phyloP scores from a whole-genome alignment of 2,329 filamentous ascomycete genomes.

The Curvularia sp. region DNA sequence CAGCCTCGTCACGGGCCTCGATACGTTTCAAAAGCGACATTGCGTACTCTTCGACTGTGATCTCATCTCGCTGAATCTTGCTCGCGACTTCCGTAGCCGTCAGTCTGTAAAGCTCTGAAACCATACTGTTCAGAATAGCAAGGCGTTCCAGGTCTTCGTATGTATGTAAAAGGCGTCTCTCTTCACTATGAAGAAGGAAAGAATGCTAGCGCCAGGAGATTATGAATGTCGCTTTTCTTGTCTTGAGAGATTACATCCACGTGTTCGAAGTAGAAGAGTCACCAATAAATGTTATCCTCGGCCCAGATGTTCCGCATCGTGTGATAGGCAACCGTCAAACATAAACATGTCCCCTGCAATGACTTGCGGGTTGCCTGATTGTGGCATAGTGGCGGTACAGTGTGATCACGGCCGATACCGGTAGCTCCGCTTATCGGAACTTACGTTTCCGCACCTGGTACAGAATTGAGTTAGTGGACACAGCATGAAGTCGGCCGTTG shows the following conservation, averaged over 20 bases:
- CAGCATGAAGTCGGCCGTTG: background rate
- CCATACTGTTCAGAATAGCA: background rate
- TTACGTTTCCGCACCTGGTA: background rate
- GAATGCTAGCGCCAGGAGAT: background rate
- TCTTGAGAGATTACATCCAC: background rate
- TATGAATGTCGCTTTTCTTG: background rate
- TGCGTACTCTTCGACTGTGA: slow-evolving; percentile 43
- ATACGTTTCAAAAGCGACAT: slow-evolving; percentile 40
- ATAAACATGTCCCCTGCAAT: background rate
- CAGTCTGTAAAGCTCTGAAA: slow-evolving; percentile 26
- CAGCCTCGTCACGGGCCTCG: slow-evolving; percentile 31
- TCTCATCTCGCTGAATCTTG: slow-evolving; percentile 31
- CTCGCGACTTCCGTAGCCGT: slow-evolving; percentile 35
- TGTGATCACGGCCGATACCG: slow-evolving; percentile 10
- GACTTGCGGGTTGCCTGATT: slow-evolving; percentile 6
- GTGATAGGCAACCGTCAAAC: slow-evolving; percentile 1
- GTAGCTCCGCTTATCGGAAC: slow-evolving; percentile 11
- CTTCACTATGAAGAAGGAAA: no score
- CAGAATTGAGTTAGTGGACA: background rate
- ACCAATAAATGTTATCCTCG: background rate
- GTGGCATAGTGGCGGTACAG: background rate
- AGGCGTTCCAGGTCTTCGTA: background rate
- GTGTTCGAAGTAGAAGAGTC: background rate
- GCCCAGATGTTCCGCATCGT: slow-evolving; percentile 1
- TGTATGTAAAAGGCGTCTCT: background rate